Evolutionary conservation across 306 rosid species (phyloP), one percentile per base, ranked within the genome.

Genomic region (Trichosanthes cucumerina): DNA sequence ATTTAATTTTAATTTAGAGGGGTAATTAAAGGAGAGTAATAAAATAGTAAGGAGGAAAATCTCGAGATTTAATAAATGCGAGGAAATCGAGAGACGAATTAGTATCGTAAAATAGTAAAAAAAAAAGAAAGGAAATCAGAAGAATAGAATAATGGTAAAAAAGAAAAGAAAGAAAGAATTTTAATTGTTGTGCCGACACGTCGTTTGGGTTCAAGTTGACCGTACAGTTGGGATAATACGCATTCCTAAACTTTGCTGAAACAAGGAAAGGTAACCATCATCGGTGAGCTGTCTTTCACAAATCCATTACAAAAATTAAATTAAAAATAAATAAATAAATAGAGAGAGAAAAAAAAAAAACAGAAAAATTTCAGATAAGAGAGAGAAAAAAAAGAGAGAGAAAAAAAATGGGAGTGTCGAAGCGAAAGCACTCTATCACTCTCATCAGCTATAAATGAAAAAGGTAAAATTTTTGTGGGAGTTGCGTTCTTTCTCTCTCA

Each of bases 341-440:
- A 33, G 2, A 36, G 0, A 64, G 1, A 15, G 4, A 64, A n/a
- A 11, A 21, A 38, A 39, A 2, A 23, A 21, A 21, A 16, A n/a
- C n/a, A n/a, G n/a, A n/a, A n/a, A n/a, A n/a, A n/a, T n/a, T 80
- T 82, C 83, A 84, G 85, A 79, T 75, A 78, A 82, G 82, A 78
- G 12, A 3, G 14, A 73, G 8, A 69, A 7, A 4, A 9, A 38
- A 7, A n/a, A 23, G 18, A 11, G 13, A 31, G 6, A 39, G 16
- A 36, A 13, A n/a, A 19, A 21, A 72, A 46, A 24, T 6, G 77
- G 59, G 36, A 72, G 77, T 65, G 76, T 65, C 80, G 73, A 74
- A 80, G 78, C 81, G 58, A 75, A 77, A 71, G 3, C 56, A 47
- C 76, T 54, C 75, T 78, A 36, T 65, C 44, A 76, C 83, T 12